A percentile compares a stretch with the other conserved stretches of the same genome.
phyloP scores from a whole-genome alignment of 495 filamentous ascomycete genomes.

The Darksidea phi region DNA sequence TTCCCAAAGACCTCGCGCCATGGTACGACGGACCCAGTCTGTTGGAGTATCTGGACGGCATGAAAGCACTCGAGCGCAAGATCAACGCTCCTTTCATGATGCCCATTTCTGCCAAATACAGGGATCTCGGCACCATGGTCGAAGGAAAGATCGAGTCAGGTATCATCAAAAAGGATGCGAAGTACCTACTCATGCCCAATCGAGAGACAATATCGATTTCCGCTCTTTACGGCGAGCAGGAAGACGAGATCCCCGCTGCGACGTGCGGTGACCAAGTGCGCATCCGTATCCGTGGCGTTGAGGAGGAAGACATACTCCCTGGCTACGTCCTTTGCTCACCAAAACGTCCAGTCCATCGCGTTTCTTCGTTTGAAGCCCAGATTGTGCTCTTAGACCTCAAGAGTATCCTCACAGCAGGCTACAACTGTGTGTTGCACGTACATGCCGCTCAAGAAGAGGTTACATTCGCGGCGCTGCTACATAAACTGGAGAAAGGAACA shows the following conservation, averaged over 20 bases:
- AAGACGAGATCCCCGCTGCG: constrained; percentile 79
- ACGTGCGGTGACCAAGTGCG: constrained; percentile 95
- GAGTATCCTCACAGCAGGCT: constrained; percentile 85
- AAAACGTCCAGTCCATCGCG: constrained; percentile 87
- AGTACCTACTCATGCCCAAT: constrained; percentile 91
- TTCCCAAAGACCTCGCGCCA: constrained; percentile 69
- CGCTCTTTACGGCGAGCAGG: constrained; percentile 90
- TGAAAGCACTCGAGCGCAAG: constrained; percentile 91
- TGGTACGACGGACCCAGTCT: constrained; percentile 94
- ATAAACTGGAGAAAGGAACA: constrained; percentile 97
- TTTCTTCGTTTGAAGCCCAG: constrained; percentile 89
- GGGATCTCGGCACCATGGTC: constrained; percentile 86
- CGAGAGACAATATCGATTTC: constrained; percentile 73
- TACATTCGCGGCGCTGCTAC: constrained; percentile 78
- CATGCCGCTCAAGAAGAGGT: constrained; percentile 94
- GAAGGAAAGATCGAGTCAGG: constrained; percentile 97
- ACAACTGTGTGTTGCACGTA: constrained; percentile 87
- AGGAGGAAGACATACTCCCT: constrained; percentile 96
- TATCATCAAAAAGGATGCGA: constrained; percentile 80
- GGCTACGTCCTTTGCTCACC: constrained; percentile 94
- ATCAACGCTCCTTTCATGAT: constrained; percentile 99
- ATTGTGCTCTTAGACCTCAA: constrained; percentile 94
- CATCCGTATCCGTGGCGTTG: constrained; percentile 83
- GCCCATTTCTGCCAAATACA: constrained; percentile 92
- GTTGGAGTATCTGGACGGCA: constrained; percentile 86